phyloP scores from a whole-genome alignment of 768 basidiomycete genomes.

The Rubroboletus pulcherrimus region DNA sequence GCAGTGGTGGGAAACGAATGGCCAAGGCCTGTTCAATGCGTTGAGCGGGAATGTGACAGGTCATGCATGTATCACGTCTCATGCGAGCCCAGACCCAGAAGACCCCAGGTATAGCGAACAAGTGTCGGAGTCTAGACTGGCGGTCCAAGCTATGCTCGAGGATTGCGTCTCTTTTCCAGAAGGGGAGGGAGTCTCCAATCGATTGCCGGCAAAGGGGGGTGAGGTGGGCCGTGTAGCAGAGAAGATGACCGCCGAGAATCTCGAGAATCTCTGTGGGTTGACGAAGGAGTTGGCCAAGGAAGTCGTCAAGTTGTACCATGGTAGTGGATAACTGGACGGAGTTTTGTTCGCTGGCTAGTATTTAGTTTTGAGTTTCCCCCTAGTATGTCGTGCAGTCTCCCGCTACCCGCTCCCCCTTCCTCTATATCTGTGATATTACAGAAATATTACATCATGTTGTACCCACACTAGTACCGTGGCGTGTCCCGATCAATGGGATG shows the following conservation, averaged over 20 bases:
- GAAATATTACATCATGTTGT: too few species aligned
- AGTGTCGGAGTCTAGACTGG: not conserved
- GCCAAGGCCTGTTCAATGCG: not conserved
- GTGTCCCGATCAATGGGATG: too few species aligned
- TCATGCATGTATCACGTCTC: constrained; percentile 22
- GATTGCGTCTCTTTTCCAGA: not conserved
- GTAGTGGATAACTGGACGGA: not conserved
- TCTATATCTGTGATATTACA: too few species aligned
- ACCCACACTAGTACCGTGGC: too few species aligned
- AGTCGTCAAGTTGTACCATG: not conserved
- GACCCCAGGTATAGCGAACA: not conserved
- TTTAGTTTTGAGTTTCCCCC: too few species aligned
- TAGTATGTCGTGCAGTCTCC: too few species aligned
- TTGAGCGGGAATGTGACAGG: not conserved
- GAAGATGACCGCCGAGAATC: not conserved
- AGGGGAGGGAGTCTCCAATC: not conserved
- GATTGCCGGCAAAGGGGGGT: not conserved
- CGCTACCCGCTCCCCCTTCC: too few species aligned
- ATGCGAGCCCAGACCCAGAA: not conserved
- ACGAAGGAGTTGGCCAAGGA: not conserved
- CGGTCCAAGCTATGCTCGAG: constrained; percentile 3
- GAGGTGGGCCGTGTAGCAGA: not conserved
- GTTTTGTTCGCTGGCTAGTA: not conserved
- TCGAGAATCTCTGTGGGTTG: not conserved
- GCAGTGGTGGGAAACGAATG: constrained; percentile 21